These are phyloP conservation scores for Metarhizium rileyi DNA, from an alignment of 2,329 filamentous ascomycete species.

Conservation along the genomic window DNA sequence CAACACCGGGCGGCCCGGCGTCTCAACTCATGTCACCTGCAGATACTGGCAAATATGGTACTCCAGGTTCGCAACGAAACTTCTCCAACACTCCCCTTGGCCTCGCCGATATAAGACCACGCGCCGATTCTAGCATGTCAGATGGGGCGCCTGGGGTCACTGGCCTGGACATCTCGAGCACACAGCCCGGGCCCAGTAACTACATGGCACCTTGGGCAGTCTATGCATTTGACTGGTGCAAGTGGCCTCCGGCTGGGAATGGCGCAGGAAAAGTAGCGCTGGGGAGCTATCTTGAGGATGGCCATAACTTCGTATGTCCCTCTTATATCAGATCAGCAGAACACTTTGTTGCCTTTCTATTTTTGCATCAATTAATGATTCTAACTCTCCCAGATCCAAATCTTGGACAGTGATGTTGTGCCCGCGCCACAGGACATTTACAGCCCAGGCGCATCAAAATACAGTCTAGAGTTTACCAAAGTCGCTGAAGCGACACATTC, in stretches of 20 bases:
- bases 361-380: background rate
- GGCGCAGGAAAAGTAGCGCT: slow-evolving; percentile 88
- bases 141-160: slow-evolving; percentile 56
- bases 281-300: slow-evolving; percentile 94
- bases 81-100: slow-evolving; percentile 81
- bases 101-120: slow-evolving; percentile 81
- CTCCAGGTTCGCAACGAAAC: slow-evolving; percentile 48
- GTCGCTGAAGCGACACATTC: slow-evolving; percentile 95
- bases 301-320: slow-evolving; percentile 80
- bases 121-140: slow-evolving; percentile 70
- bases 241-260: slow-evolving; percentile 76
- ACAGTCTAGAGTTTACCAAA: slow-evolving; percentile 81
- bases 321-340: background rate
- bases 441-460: slow-evolving; percentile 59
- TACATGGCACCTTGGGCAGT: slow-evolving; percentile 91
- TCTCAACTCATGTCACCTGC: slow-evolving; percentile 56
- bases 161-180: slow-evolving; percentile 56
- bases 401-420: slow-evolving; percentile 75
- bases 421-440: slow-evolving; percentile 61
- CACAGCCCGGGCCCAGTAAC: slow-evolving; percentile 70
- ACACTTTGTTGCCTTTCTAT: too few relatives aligned
- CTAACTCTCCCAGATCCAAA: slow-evolving; percentile 66
- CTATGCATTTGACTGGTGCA: slow-evolving; percentile 98
- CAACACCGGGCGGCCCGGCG: slow-evolving; percentile 52
- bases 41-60: slow-evolving; percentile 42